phyloP scores from a whole-genome alignment of 805 yeast genomes.

The Zygoascus flipseniorum region DNA sequence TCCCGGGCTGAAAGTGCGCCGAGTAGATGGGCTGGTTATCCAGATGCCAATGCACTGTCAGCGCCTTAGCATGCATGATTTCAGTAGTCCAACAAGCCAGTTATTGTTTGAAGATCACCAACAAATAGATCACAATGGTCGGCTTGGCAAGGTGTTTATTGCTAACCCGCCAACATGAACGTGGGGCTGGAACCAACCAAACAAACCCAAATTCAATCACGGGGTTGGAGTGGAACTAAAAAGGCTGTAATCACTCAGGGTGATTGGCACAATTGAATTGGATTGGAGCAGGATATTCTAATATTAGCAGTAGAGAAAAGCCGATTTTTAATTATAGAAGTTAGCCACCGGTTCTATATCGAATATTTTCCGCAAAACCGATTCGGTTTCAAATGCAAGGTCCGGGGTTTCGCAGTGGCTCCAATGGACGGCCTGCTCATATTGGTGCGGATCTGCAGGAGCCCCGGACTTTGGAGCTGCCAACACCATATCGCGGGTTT shows the following conservation, averaged over 20 bases:
- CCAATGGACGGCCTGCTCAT: background rate
- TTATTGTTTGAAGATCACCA: too few relatives aligned
- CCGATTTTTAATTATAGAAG: too few relatives aligned
- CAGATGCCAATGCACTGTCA: slow-evolving; percentile 35
- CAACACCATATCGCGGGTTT: background rate
- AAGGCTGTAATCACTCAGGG: too few relatives aligned
- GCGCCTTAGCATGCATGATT: slow-evolving; percentile 28
- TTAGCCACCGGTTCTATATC: background rate
- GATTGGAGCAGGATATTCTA: too few relatives aligned
- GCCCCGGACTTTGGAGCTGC: background rate
- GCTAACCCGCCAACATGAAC: too few relatives aligned
- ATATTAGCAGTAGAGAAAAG: too few relatives aligned
- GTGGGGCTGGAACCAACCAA: too few relatives aligned
- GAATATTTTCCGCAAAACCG: background rate
- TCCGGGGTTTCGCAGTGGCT: background rate
- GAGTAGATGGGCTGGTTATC: slow-evolving; percentile 35
- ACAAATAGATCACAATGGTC: too few relatives aligned
- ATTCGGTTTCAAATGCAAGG: background rate
- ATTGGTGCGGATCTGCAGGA: background rate
- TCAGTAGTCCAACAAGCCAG: background rate
- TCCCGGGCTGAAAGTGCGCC: slow-evolving; percentile 30
- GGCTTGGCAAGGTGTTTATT: too few relatives aligned
- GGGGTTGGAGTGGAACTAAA: too few relatives aligned
- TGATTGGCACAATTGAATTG: too few relatives aligned
- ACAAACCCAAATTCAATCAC: too few relatives aligned